Evolutionary conservation across 2,329 filamentous ascomycete genomes (phyloP), one percentile per base, ranked within the genome.

Genomic region (Curvularia hawaiiensis): DNA sequence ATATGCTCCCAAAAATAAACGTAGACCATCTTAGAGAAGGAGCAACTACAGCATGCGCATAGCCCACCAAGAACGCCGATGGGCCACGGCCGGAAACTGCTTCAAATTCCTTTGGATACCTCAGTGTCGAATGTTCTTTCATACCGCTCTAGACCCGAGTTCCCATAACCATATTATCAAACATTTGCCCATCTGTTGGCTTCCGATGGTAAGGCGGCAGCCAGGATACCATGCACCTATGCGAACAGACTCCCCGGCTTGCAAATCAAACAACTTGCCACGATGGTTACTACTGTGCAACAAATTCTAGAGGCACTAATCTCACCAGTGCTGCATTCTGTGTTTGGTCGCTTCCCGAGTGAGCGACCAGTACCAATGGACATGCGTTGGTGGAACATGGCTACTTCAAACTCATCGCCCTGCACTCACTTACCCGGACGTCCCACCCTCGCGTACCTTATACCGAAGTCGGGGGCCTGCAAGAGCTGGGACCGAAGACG

Each of bases 331-430:
- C 43, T 9, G 45, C 16, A 16, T 22, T 41, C 26, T 44, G 33
- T 47, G 44, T 54, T 56, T 58, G 47, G 35, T 47, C 20, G 26
- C 41, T 47, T 44, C 20, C 26, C 38, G 11, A 44, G 8, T n/a
- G 38, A 60, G 62, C 58, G 43, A 18, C 20, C 7, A 43, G 48
- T 39, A 58, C 59, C 55, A 35, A 38, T 43, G 40, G 60, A 53
- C 65, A 67, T 60, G 62, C 58, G 60, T 63, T 64, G 53, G 62
- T 64, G 59, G 49, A 53, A 62, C 60, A 56, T 30, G 40, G 58
- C 12, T 2, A 14, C 44, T 28, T 40, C 45, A 40, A 46, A 22
- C 43, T 4, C 49, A 24, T 51, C 48, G 53, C 50, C 56, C 58
- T 48, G 52, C 64, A 26, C 43, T 57, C 41, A 47, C 44, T 24